Conservation (phyloP, 129 eudicot genomes). For the Sambucus nigra region DNA sequence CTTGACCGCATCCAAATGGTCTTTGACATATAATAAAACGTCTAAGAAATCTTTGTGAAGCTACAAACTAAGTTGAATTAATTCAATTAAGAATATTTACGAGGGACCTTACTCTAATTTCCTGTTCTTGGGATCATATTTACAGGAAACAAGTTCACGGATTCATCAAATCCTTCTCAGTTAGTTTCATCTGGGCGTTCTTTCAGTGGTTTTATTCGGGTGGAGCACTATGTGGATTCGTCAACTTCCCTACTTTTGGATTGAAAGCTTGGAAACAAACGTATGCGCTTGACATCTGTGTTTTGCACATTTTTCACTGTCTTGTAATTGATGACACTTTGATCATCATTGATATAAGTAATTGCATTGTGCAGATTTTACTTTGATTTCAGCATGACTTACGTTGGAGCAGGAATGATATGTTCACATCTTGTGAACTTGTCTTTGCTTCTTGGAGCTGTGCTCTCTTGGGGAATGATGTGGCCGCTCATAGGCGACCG, state of each 20-base stretch:
- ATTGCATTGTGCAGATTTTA: conserved; percentile 56
- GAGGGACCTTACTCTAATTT: no score
- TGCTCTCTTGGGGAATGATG: conserved; percentile 85
- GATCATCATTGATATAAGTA: conserved; percentile 1
- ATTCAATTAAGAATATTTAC: no score
- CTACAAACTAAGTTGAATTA: no score
- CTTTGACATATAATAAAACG: no score
- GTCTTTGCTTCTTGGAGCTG: conserved; percentile 76
- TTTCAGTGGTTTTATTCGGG: conserved; percentile 80
- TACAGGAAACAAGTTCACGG: conserved; percentile 66
- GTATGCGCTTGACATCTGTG: conserved; percentile 21
- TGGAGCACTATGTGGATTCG: conserved; percentile 51
- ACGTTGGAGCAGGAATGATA: conserved; percentile 93
- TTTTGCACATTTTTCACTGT: background rate
- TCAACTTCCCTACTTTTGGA: conserved; percentile 62
- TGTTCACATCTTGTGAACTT: conserved; percentile 92
- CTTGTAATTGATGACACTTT: background rate
- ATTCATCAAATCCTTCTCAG: conserved; percentile 49
- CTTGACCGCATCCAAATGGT: no score
- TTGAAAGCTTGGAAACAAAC: conserved; percentile 56
- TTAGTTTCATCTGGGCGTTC: conserved; percentile 62
- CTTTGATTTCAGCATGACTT: conserved; percentile 88
- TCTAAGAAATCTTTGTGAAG: no score
- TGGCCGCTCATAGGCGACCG: conserved; percentile 62
- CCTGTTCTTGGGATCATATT: background rate